These are phyloP conservation scores for Trichophyton benhamiae DNA, from an alignment of 2,329 filamentous ascomycete genomes.

Conservation along the genomic window DNA sequence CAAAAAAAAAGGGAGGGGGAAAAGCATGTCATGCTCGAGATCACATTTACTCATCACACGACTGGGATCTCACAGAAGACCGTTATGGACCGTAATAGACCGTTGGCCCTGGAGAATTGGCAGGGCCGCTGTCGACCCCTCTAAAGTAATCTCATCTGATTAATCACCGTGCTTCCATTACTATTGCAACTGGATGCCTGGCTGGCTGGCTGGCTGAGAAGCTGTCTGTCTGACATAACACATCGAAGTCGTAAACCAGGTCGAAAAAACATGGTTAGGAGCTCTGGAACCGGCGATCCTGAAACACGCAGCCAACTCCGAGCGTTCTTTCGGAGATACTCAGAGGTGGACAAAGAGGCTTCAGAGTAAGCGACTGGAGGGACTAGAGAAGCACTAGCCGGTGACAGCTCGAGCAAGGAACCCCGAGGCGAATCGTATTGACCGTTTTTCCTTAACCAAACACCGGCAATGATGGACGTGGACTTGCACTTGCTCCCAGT, in stretches of 20 bases:
- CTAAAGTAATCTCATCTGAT: not conserved
- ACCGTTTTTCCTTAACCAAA: not conserved
- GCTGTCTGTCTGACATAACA: too few species aligned
- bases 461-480: too few species aligned
- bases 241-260: not conserved
- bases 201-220: too few species aligned
- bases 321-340: not conserved
- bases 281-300: not conserved
- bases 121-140: not conserved
- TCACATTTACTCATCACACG: not conserved
- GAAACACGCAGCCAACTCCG: conserved; percentile 1
- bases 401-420: not conserved
- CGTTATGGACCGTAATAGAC: not conserved
- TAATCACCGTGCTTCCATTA: not conserved
- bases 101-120: not conserved
- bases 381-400: not conserved
- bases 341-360: not conserved
- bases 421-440: not conserved
- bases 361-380: not conserved
- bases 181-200: too few species aligned
- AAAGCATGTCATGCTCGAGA: not conserved
- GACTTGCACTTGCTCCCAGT: not conserved
- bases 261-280: not conserved
- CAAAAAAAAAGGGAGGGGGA: not conserved
- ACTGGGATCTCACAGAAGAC: not conserved